Evolutionary conservation across 2,329 filamentous ascomycete species (phyloP).

Genomic region (Pseudogymnoascus sp.): DNA sequence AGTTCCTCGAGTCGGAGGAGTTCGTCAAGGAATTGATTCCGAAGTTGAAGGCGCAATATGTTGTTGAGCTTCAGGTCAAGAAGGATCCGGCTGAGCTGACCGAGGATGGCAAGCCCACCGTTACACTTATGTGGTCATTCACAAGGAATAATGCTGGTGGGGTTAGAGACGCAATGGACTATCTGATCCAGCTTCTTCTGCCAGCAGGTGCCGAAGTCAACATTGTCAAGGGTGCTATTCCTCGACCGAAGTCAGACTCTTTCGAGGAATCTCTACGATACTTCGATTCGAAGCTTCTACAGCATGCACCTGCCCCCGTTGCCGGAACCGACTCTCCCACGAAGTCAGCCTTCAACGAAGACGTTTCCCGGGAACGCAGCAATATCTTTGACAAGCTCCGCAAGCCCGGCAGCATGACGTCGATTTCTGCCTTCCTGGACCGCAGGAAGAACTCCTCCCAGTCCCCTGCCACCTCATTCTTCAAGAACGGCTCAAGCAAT

Average conservation of each 20-base stretch:
- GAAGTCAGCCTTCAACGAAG: slow-evolving; percentile 74
- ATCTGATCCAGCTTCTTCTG: slow-evolving; percentile 76
- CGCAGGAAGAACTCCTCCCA: slow-evolving; percentile 90
- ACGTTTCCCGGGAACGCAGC: slow-evolving; percentile 68
- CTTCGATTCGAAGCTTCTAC: slow-evolving; percentile 93
- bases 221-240: slow-evolving; percentile 87
- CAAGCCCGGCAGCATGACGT: slow-evolving; percentile 90
- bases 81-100: slow-evolving; percentile 51
- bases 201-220: slow-evolving; percentile 81
- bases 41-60: slow-evolving; percentile 85
- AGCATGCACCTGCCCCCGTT: slow-evolving; percentile 76
- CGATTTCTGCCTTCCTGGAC: slow-evolving; percentile 91
- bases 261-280: slow-evolving; percentile 96
- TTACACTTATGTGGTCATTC: slow-evolving; percentile 68
- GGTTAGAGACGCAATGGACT: slow-evolving; percentile 91
- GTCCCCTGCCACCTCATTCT: slow-evolving; percentile 72
- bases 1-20: slow-evolving; percentile 72
- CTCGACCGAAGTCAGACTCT: slow-evolving; percentile 95
- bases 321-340: slow-evolving; percentile 75
- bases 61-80: slow-evolving; percentile 75
- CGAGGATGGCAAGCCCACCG: slow-evolving; percentile 47
- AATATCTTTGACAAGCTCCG: slow-evolving; percentile 86
- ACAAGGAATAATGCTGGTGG: slow-evolving; percentile 96
- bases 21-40: slow-evolving; percentile 72
- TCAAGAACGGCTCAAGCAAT: slow-evolving; percentile 83